Evolutionary conservation across 2,329 filamentous ascomycete genomes (phyloP).

Genomic region (Colletotrichum destructivum): DNA sequence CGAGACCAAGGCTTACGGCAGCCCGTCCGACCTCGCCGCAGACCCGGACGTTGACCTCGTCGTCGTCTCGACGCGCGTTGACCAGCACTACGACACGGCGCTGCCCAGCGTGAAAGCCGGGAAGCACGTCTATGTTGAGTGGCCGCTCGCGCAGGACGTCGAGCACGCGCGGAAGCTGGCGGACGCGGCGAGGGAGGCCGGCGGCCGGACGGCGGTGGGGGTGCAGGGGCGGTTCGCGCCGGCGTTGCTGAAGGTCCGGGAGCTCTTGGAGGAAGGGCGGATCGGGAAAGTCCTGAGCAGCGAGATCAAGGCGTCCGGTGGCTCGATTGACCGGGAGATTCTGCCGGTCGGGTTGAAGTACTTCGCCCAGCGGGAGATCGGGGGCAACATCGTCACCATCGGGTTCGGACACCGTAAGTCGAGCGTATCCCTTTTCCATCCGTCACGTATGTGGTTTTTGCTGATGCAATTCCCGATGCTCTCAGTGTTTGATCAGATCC

Average conservation of each 20-base stretch:
- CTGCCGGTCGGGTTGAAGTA: slow-evolving; percentile 59
- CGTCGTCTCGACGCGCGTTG: slow-evolving; percentile 68
- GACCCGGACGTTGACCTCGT: slow-evolving; percentile 69
- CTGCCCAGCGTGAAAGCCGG: slow-evolving; percentile 66
- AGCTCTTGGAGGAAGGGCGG: slow-evolving; percentile 59
- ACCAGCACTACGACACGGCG: slow-evolving; percentile 64
- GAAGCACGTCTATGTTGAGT: slow-evolving; percentile 70
- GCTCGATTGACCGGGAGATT: slow-evolving; percentile 53
- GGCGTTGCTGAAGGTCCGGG: slow-evolving; percentile 58
- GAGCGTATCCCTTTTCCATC: no score
- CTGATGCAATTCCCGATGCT: background rate
- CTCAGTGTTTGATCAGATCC: slow-evolving; percentile 28
- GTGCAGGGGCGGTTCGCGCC: slow-evolving; percentile 67
- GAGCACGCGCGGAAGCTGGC: slow-evolving; percentile 59
- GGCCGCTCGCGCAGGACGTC: slow-evolving; percentile 67
- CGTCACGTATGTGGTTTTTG: rapidly evolving
- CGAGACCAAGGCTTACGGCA: slow-evolving; percentile 64
- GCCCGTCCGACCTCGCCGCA: slow-evolving; percentile 61
- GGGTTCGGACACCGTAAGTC: slow-evolving; percentile 54
- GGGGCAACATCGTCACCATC: slow-evolving; percentile 61
- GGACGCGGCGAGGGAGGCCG: slow-evolving; percentile 20
- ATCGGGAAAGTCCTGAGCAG: slow-evolving; percentile 69
- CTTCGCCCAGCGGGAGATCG: slow-evolving; percentile 62
- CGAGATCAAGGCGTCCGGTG: slow-evolving; percentile 54
- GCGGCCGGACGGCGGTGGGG: slow-evolving; percentile 59